phyloP scores from a whole-genome alignment of 768 basidiomycete species.

The Phaeolepiota aurea region DNA sequence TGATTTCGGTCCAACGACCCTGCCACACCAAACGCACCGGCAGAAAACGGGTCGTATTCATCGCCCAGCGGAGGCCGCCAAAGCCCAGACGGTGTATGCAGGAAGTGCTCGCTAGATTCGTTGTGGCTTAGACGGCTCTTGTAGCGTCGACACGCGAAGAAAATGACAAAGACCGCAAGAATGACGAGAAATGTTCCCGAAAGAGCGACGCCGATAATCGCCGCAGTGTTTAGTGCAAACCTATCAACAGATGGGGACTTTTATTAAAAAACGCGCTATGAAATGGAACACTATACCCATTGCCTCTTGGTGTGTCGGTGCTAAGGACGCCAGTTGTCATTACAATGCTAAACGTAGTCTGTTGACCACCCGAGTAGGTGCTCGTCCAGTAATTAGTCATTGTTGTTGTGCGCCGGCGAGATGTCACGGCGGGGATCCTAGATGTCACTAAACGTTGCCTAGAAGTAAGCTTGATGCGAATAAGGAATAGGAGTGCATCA shows the following conservation, averaged over 20 bases:
- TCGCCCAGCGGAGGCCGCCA: constrained; percentile 26
- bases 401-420: constrained; percentile 5
- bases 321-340: constrained; percentile 22
- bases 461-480: too few species aligned
- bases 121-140: constrained; percentile 8
- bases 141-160: constrained; percentile 22
- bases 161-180: constrained; percentile 18
- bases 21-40: background rate
- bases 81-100: constrained; percentile 10
- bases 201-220: constrained; percentile 28
- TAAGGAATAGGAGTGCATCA: too few species aligned
- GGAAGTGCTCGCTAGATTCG: constrained; percentile 14
- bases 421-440: background rate
- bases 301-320: constrained; percentile 16
- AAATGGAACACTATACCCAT: too few species aligned
- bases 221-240: constrained; percentile 27
- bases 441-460: too few species aligned
- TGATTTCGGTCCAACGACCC: constrained; percentile 1
- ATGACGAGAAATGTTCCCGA: constrained; percentile 18
- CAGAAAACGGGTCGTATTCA: constrained; percentile 9
- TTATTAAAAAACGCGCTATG: constrained; percentile 2
- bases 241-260: constrained; percentile 10
- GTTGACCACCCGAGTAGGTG: constrained; percentile 9
- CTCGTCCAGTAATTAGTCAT: constrained; percentile 10
- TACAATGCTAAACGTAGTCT: constrained; percentile 12